Evolutionary conservation across 2,329 filamentous ascomycete species (phyloP), one percentile per base, ranked within the genome.

Genomic region (Apiospora kogelbergensis): DNA sequence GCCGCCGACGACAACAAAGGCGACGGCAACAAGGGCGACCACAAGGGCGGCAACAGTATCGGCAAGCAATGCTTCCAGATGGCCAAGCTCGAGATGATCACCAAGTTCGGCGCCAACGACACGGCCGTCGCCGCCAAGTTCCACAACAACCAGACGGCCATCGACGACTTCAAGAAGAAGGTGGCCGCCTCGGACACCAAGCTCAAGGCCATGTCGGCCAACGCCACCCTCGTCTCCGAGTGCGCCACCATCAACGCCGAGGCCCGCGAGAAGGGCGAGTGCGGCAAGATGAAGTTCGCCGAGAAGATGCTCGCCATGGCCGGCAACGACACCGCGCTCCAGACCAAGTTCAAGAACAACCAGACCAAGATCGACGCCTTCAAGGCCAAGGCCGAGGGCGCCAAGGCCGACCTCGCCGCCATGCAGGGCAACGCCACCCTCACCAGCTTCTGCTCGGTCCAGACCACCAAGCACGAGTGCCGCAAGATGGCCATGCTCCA

Each of bases 391-490:
- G 76, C 75, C 48, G 68, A 67, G 53, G 70, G 71, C 48, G 72
- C 74, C 53, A 70, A 76, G 30, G 72, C 74, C 41, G 76, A 77
- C 73, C 74, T 81, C 13, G 69, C 72, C 40, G 70, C 70, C 7
- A 46, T 81, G 73, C 72, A 74, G 73, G 71, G 71, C 73, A 82
- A 82, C 73, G 67, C 75, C 3, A 82, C 80, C 53, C 76, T 82
- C 40, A 71, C 68, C 15, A 40, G 24, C 45, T 70, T 73, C 70
- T 73, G 72, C 65, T 66, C 72, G 48, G 69, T 48, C 26, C 46
- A 70, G 66, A 26, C 30, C 42, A 67, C 65, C 53, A 57, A 65
- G 26, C 17, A 60, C 20, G 66, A 77, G 66, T 82, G 81, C 78
- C 75, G 74, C 66, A 70, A 77, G 66, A 77, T 83, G 68, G 42